Evolutionary conservation across 345 rosid genomes (phyloP).

Genomic region (Citrus trifoliata): DNA sequence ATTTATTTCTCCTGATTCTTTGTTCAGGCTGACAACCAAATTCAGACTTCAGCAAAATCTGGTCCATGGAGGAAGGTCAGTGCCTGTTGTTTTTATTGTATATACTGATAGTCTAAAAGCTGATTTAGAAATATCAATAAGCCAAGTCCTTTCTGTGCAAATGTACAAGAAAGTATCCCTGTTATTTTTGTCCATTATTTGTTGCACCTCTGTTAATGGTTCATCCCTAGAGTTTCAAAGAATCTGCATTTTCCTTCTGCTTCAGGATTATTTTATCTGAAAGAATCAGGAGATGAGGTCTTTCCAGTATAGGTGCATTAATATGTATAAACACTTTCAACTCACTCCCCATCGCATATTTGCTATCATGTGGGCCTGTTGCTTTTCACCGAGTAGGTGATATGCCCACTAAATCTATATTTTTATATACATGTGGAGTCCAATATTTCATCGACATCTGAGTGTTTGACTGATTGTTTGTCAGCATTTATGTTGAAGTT

Average conservation of each 20-base stretch:
- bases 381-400: neutral
- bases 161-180: neutral
- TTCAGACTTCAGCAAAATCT: conserved; percentile 48
- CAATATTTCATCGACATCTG: neutral
- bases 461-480: neutral
- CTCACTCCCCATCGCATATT: neutral
- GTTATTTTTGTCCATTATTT: neutral
- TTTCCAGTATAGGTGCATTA: neutral
- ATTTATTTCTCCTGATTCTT: conserved; percentile 20
- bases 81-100: neutral
- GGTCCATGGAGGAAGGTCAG: conserved; percentile 93
- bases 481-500: neutral
- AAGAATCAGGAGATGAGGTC: too few species aligned
- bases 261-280: neutral
- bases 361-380: neutral
- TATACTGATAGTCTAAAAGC: neutral
- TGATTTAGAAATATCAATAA: neutral
- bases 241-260: neutral
- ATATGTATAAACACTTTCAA: neutral
- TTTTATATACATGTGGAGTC: neutral
- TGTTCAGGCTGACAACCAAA: conserved; percentile 62
- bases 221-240: neutral
- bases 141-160: neutral
- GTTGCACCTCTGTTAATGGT: neutral
- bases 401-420: neutral